phyloP scores from a whole-genome alignment of 169 alveolate species.

The Theileria equi region DNA sequence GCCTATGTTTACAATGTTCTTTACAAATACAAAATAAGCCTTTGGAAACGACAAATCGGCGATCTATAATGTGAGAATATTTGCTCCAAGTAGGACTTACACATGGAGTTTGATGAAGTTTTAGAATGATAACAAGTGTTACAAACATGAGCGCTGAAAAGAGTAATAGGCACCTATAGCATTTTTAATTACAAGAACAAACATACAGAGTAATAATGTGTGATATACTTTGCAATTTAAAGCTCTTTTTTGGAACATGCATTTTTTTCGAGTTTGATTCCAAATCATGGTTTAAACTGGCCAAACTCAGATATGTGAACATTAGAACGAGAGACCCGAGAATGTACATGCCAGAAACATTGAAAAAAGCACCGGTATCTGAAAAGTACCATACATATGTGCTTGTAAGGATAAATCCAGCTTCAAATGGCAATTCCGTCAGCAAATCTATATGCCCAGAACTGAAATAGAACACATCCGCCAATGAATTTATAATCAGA shows the following conservation, averaged over 20 bases:
- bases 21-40: constrained; percentile 3
- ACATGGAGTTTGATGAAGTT: background rate
- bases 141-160: background rate
- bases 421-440: background rate
- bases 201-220: constrained; percentile 8
- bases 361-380: background rate
- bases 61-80: background rate
- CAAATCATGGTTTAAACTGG: background rate
- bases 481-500: background rate
- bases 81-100: constrained; percentile 4
- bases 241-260: background rate
- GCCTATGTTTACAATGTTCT: background rate
- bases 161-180: background rate
- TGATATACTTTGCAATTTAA: background rate
- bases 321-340: background rate
- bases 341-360: background rate
- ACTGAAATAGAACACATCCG: constrained; percentile 5
- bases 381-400: constrained; percentile 1
- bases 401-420: background rate
- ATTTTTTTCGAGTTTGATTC: background rate
- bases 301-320: background rate
- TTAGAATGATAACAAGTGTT: background rate
- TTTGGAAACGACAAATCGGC: constrained; percentile 9
- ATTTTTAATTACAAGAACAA: background rate
- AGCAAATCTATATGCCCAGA: background rate